phyloP scores from a whole-genome alignment of 2,329 filamentous ascomycete species.

The Beauveria scarabaeidicola region DNA sequence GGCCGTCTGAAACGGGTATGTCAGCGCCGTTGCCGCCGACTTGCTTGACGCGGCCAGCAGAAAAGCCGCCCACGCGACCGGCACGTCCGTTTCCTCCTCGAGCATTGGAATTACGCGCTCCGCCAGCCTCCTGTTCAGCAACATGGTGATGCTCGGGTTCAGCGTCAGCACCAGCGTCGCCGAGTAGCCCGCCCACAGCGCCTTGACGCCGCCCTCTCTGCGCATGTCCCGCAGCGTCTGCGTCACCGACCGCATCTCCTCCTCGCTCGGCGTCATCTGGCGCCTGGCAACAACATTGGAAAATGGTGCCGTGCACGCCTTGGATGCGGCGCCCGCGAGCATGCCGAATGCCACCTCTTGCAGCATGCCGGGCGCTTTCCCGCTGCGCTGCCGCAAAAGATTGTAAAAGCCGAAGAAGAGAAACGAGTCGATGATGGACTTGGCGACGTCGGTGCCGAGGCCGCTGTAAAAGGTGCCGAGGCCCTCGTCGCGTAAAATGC shows the following conservation, averaged over 20 bases:
- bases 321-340: conserved; percentile 64
- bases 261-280: conserved; percentile 53
- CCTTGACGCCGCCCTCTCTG: conserved; percentile 56
- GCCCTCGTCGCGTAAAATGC: conserved; percentile 66
- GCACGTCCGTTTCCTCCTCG: conserved; percentile 30
- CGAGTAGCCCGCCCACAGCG: conserved; percentile 85
- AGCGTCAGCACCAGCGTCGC: conserved; percentile 71
- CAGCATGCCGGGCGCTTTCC: conserved; percentile 43
- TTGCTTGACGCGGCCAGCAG: conserved; percentile 67
- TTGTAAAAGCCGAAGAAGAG: conserved; percentile 82
- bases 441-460: conserved; percentile 53
- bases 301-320: conserved; percentile 70
- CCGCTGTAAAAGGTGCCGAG: conserved; percentile 65
- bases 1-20: conserved; percentile 81
- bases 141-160: conserved; percentile 81
- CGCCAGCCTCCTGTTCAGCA: conserved; percentile 67
- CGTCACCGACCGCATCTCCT: conserved; percentile 27
- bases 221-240: conserved; percentile 58
- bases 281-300: conserved; percentile 75
- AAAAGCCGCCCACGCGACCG: conserved; percentile 33
- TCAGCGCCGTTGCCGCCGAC: conserved; percentile 63
- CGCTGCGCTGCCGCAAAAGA: conserved; percentile 31
- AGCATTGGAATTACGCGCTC: conserved; percentile 44
- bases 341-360: conserved; percentile 71
- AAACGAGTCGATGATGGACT: conserved; percentile 67